Conservation (phyloP, 140 eudicot genomes). For the Oenanthe javanica region DNA sequence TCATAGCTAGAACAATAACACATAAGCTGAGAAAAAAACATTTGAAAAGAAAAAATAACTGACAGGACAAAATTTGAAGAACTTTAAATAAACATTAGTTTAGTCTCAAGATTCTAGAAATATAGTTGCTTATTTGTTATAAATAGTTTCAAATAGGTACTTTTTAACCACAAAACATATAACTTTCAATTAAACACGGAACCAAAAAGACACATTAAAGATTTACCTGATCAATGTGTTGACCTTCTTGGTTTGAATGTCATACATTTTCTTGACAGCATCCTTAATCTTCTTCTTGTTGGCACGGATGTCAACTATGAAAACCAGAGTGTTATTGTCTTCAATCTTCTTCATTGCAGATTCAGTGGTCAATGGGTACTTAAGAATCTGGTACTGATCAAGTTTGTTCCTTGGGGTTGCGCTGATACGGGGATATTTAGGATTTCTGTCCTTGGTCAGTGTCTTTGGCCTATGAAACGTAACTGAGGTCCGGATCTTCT, state of each 20-base stretch:
- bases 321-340: slow-evolving; percentile 25
- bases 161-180: not conserved
- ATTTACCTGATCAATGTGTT: slow-evolving; percentile 76
- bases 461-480: slow-evolving; percentile 18
- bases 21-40: not conserved
- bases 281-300: slow-evolving; percentile 81
- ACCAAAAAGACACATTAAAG: not conserved
- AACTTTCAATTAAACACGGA: not conserved
- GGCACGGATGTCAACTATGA: slow-evolving; percentile 77
- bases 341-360: slow-evolving; percentile 31
- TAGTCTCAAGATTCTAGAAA: not conserved
- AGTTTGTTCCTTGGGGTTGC: slow-evolving; percentile 28
- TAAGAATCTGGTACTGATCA: slow-evolving; percentile 24
- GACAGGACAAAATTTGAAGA: too few relatives aligned
- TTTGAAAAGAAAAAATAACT: not conserved
- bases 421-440: slow-evolving; percentile 30
- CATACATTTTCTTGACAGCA: slow-evolving; percentile 89
- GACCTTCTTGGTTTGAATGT: slow-evolving; percentile 82
- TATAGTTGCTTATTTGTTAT: not conserved
- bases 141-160: not conserved
- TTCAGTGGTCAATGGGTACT: slow-evolving; percentile 26
- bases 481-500: slow-evolving; percentile 10
- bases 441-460: slow-evolving; percentile 19
- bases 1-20: not conserved
- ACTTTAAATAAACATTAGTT: not conserved